Percentiles rank a stretch among this genome's conserved stretches.
Conservation (phyloP, 352 stramenopile species). For the Globisporangium spiculum region DNA sequence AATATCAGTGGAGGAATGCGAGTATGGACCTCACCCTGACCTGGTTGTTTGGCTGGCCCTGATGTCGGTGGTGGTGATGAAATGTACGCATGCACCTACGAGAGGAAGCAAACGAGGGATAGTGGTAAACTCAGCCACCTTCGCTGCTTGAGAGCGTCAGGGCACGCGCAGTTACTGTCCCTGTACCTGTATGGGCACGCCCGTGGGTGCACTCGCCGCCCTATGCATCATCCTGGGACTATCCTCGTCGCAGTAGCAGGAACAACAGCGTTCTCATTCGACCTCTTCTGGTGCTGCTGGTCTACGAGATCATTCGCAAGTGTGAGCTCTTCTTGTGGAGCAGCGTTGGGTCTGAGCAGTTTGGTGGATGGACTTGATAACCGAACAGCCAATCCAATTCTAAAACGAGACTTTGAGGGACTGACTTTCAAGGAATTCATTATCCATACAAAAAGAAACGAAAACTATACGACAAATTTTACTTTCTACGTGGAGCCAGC, state of each 20-base stretch:
- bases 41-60: slow-evolving; percentile 10
- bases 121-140: not conserved
- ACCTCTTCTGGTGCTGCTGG: not conserved
- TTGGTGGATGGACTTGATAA: no score
- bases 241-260: no score
- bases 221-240: not conserved
- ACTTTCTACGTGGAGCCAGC: not conserved
- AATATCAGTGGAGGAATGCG: not conserved
- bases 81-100: slow-evolving; percentile 31
- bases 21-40: slow-evolving; percentile 13
- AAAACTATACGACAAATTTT: not conserved
- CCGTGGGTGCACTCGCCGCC: not conserved
- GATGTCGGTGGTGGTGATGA: not conserved
- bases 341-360: no score
- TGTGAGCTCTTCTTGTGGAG: no score
- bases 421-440: not conserved
- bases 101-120: not conserved
- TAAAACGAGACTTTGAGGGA: no score
- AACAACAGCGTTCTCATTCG: no score
- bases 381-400: no score
- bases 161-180: not conserved
- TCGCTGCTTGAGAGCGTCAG: not conserved
- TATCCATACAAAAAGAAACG: not conserved
- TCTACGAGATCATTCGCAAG: no score
- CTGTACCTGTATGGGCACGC: slow-evolving; percentile 8